Evolutionary conservation across 2,329 filamentous ascomycete genomes (phyloP).

Genomic region (Ilyonectria sp.): DNA sequence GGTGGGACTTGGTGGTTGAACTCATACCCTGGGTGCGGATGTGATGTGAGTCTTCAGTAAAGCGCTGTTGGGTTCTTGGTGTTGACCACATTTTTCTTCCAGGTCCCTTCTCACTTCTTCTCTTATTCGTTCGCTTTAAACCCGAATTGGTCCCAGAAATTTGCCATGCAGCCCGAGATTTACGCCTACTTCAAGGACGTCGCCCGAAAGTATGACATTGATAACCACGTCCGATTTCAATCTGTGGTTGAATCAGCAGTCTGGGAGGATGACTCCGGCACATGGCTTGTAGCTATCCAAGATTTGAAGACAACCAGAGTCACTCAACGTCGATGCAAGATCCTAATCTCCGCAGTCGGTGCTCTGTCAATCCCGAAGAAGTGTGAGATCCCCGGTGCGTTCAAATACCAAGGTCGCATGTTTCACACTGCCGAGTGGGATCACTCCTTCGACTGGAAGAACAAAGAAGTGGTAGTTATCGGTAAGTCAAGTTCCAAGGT

Average conservation of each 20-base stretch:
- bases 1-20: slow-evolving; percentile 48
- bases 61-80: no score
- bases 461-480: slow-evolving; percentile 43
- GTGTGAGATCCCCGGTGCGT: slow-evolving; percentile 41
- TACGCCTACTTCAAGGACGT: slow-evolving; percentile 43
- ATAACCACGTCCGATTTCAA: slow-evolving; percentile 38
- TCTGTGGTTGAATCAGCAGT: slow-evolving; percentile 40
- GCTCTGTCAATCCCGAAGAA: slow-evolving; percentile 40
- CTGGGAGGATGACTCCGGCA: slow-evolving; percentile 40
- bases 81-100: neutral
- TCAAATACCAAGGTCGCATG: slow-evolving; percentile 37
- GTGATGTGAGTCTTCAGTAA: slow-evolving; percentile 37
- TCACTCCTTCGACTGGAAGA: slow-evolving; percentile 45
- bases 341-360: slow-evolving; percentile 47
- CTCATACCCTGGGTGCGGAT: slow-evolving; percentile 48
- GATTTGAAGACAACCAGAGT: slow-evolving; percentile 30
- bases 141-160: slow-evolving; percentile 46
- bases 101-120: slow-evolving; percentile 48
- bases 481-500: slow-evolving; percentile 26
- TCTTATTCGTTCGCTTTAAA: slow-evolving; percentile 49
- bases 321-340: slow-evolving; percentile 21
- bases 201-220: slow-evolving; percentile 38
- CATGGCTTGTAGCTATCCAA: slow-evolving; percentile 39
- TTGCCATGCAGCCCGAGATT: slow-evolving; percentile 47
- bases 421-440: slow-evolving; percentile 49